These are phyloP conservation scores for Pneumocystis murina DNA, from an alignment of 1,139 yeast genomes.

Conservation along the genomic window DNA sequence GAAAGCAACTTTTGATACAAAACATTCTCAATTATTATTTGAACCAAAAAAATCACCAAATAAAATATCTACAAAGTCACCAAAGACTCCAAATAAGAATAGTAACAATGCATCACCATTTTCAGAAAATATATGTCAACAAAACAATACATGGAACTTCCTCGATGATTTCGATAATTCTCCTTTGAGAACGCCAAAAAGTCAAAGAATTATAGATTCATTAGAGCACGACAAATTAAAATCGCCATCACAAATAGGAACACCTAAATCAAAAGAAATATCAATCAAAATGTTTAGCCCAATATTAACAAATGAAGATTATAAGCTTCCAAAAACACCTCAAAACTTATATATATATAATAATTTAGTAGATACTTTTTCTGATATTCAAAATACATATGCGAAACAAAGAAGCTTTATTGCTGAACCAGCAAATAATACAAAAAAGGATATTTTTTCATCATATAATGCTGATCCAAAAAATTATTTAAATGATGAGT, in stretches of 20 bases:
- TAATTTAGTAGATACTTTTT: background rate
- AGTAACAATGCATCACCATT: background rate
- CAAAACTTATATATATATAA: background rate
- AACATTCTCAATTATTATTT: background rate
- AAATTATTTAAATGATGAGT: slow-evolving; percentile 6
- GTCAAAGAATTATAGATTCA: background rate
- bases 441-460: background rate
- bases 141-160: background rate
- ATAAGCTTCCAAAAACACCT: background rate
- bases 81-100: background rate
- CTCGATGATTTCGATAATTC: background rate
- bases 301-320: background rate
- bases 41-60: background rate
- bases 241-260: background rate
- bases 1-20: background rate
- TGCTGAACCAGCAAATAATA: slow-evolving; percentile 1
- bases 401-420: slow-evolving; percentile 9
- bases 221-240: background rate
- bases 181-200: background rate
- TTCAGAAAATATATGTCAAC: background rate
- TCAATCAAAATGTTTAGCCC: background rate
- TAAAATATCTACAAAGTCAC: background rate
- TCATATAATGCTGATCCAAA: background rate
- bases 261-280: background rate
- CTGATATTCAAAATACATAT: slow-evolving; percentile 3